phyloP scores from a whole-genome alignment of 2,329 filamentous ascomycete genomes.

The Neoarthrinium moseri region DNA sequence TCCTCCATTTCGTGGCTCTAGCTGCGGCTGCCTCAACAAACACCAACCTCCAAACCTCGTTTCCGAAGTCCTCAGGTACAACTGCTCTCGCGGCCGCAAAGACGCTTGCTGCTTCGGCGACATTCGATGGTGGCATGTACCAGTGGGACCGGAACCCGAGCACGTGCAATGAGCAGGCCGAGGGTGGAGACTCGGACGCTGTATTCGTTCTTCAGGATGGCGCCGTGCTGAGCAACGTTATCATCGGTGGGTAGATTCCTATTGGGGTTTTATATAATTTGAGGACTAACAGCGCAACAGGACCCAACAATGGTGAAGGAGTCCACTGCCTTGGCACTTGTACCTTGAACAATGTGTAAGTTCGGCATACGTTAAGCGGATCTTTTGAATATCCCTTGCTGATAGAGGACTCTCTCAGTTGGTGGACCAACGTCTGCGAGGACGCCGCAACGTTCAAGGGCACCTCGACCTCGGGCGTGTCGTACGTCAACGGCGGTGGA shows the following conservation, averaged over 20 bases:
- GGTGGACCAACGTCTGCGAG: conserved; percentile 6
- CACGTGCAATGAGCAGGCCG: conserved; percentile 11
- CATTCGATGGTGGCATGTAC: conserved; percentile 46
- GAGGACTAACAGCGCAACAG: too few species aligned
- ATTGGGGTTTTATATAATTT: too few species aligned
- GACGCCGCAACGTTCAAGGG: conserved; percentile 1
- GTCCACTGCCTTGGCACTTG: conserved; percentile 1
- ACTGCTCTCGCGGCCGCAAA: conserved; percentile 37
- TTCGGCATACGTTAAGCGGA: too few species aligned
- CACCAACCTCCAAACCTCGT: conserved; percentile 22
- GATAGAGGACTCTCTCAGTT: not conserved
- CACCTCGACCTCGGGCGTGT: not conserved
- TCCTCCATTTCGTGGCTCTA: not conserved
- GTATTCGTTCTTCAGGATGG: conserved; percentile 1
- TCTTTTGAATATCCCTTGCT: not conserved
- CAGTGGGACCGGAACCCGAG: conserved; percentile 24
- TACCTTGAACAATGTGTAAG: not conserved
- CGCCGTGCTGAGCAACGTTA: not conserved
- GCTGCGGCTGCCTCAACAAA: conserved; percentile 15
- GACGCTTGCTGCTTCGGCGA: conserved; percentile 40
- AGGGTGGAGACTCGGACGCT: conserved; percentile 2
- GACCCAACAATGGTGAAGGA: not conserved
- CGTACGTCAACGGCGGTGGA: conserved; percentile 27
- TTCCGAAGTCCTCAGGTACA: conserved; percentile 39
- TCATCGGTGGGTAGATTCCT: not conserved